Conservation (phyloP, 768 basidiomycete species). For the Rhizopogon salebrosus region DNA sequence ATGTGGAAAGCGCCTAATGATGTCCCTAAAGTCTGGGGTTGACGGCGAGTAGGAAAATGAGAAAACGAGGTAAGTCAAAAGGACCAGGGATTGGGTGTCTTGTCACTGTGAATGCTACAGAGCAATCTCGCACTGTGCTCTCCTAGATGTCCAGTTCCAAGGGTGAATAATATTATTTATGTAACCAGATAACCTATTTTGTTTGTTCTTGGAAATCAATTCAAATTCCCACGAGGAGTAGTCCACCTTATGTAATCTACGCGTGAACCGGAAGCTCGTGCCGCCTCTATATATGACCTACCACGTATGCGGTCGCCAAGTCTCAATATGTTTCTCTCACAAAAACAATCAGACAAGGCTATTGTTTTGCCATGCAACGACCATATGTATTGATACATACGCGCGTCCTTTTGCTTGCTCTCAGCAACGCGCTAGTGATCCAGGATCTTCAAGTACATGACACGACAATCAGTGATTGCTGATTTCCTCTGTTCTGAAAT, state of each 20-base stretch:
- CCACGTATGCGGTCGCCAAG: no score
- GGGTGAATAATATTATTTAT: not conserved
- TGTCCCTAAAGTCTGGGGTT: not conserved
- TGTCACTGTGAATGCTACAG: not conserved
- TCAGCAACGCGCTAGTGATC: not conserved
- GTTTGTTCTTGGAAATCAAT: not conserved
- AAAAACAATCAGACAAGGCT: not conserved
- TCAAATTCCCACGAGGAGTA: not conserved
- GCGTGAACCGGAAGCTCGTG: no score
- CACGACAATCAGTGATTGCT: no score
- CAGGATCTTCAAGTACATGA: no score
- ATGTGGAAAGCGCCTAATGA: not conserved
- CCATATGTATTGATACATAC: not conserved
- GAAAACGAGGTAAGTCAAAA: not conserved
- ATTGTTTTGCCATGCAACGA: not conserved
- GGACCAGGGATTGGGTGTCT: not conserved
- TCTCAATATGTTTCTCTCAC: not conserved
- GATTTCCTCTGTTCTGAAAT: no score
- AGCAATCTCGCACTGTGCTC: not conserved
- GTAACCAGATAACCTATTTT: slow-evolving; percentile 4
- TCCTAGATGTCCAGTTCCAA: not conserved
- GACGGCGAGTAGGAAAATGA: not conserved
- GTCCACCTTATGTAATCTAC: no score
- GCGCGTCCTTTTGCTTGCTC: not conserved
- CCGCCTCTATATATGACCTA: no score